Evolutionary conservation across 2,329 filamentous ascomycete species (phyloP), one percentile per base, ranked within the genome.

Genomic region (Lachnellula arida): DNA sequence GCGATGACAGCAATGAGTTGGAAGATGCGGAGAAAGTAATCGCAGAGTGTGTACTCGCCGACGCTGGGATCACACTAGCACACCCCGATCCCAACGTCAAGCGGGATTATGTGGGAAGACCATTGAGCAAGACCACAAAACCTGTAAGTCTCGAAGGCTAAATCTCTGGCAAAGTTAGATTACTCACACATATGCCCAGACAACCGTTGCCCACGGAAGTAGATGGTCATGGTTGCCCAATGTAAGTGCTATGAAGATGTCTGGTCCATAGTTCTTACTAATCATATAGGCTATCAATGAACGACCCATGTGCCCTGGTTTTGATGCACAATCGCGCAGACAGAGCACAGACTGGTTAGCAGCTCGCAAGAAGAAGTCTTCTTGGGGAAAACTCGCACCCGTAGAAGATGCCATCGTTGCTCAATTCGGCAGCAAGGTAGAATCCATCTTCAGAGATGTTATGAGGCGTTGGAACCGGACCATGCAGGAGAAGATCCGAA

Each of bases 41-140:
- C 15, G 61, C 61, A 55, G 19, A 51, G n/a, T 46, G 17, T 34
- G 15, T 51, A 9, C 34, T 55, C 14, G 17, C 15, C 9, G 46
- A 50, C 15, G 32, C 40, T 7, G 48, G 34, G 11, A 43, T 62
- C 15, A 44, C 42, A 5, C 22, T 59, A 39, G 12, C 32, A n/a
- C 34, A 25, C 9, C 5, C 44, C 7, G 44, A 5, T 17, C 14
- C 44, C 19, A 14, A 14, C 2, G 4, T n/a, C 44, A 46, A 32
- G 23, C 14, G 14, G 44, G 2, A 28, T 5, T 46, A 48, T 22
- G 25, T 54, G 25, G 46, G 49, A 19, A 51, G 48, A 49, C 19
- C 55, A 19, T 51, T 60, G 19, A 35, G 48, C 17, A 39, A 32
- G 28, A 51, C 17, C 4, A 32, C n/a, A 8, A 22, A 40, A 14